A percentile compares a stretch with the other conserved stretches of the same genome.
Conservation (phyloP, 2,329 filamentous ascomycete genomes). For the Trichoderma aggressivum region DNA sequence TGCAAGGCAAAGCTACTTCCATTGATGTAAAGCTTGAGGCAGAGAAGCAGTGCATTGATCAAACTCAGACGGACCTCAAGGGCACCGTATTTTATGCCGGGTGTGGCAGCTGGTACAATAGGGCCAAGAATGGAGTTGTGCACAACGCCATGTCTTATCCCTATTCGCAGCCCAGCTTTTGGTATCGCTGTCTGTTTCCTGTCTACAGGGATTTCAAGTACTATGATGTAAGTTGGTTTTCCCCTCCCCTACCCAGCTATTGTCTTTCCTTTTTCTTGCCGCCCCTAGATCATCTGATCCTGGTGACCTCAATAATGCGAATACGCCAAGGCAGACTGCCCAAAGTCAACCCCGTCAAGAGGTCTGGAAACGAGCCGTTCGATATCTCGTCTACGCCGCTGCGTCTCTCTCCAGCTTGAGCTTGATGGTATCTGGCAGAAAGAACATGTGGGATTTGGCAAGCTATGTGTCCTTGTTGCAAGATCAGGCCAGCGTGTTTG, state of each 20-base stretch:
- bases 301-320: background rate
- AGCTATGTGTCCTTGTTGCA: background rate
- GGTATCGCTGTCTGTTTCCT: slow-evolving; percentile 38
- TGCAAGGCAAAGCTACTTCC: slow-evolving; percentile 32
- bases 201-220: slow-evolving; percentile 32
- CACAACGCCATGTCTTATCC: slow-evolving; percentile 39
- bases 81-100: slow-evolving; percentile 36
- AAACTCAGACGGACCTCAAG: slow-evolving; percentile 32
- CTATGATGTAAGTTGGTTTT: slow-evolving; percentile 30
- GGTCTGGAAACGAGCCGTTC: background rate
- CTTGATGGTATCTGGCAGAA: background rate
- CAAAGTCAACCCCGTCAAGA: background rate
- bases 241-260: background rate
- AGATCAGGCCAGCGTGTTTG: background rate
- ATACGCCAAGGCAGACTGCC: background rate
- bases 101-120: slow-evolving; percentile 39
- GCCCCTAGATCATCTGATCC: background rate
- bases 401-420: slow-evolving; percentile 10
- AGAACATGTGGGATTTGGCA: background rate
- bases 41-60: slow-evolving; percentile 32
- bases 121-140: slow-evolving; percentile 23
- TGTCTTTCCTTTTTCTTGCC: background rate
- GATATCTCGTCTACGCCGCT: background rate
- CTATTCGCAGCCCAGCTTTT: slow-evolving; percentile 34
- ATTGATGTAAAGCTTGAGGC: slow-evolving; percentile 35